Percentiles rank a stretch among this genome's conserved stretches.
Evolutionary conservation across 2,329 filamentous ascomycete genomes (phyloP).

Genomic region (Coniochaeta hoffmannii): DNA sequence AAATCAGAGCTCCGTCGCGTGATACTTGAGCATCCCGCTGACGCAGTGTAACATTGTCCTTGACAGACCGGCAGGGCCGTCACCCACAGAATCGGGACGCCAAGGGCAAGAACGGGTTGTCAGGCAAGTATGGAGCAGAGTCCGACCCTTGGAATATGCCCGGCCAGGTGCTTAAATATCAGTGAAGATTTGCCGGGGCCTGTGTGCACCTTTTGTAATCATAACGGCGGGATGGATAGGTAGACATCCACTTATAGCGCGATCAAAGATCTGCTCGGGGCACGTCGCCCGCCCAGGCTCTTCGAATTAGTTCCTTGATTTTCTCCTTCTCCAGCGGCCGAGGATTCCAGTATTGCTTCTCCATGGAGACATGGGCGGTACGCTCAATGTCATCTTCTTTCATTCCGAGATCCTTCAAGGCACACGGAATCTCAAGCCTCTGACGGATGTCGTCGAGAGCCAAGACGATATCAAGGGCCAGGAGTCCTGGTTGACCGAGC

Average conservation of each 20-base stretch:
- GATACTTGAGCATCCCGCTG: background rate
- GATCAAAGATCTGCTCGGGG: slow-evolving; percentile 43
- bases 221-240: background rate
- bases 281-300: slow-evolving; percentile 49
- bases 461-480: background rate
- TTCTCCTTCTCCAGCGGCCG: slow-evolving; percentile 39
- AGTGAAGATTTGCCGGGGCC: no score
- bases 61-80: slow-evolving; percentile 55
- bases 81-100: slow-evolving; percentile 52
- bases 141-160: slow-evolving; percentile 57
- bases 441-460: slow-evolving; percentile 19
- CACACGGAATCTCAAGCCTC: slow-evolving; percentile 44
- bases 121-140: slow-evolving; percentile 65
- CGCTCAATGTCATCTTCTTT: slow-evolving; percentile 49
- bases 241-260: background rate
- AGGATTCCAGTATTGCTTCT: slow-evolving; percentile 52
- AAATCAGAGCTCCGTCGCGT: background rate
- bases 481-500: background rate
- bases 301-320: slow-evolving; percentile 46
- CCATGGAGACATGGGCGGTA: slow-evolving; percentile 47
- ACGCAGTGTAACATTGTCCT: slow-evolving; percentile 5
- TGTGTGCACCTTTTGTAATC: no score
- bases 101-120: slow-evolving; percentile 64
- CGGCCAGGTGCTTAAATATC: slow-evolving; percentile 51
- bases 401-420: slow-evolving; percentile 46